Conservation (phyloP, 306 rosid genomes). For the Fragaria vesca region DNA sequence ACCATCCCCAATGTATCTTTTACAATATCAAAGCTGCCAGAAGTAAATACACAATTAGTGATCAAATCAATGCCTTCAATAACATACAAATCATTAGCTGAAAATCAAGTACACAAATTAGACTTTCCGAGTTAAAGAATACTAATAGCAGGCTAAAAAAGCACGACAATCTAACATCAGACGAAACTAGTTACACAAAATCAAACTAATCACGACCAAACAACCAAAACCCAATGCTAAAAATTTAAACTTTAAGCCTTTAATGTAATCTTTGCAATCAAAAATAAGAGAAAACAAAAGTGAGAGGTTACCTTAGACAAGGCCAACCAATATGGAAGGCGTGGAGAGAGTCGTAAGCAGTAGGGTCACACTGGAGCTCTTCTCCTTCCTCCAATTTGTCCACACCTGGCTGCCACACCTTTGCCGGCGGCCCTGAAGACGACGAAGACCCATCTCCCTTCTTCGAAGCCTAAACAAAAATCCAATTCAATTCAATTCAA, state of each 20-base stretch:
- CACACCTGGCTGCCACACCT: slow-evolving; percentile 97
- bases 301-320: slow-evolving; percentile 63
- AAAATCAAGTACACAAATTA: background rate
- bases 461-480: slow-evolving; percentile 39
- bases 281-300: background rate
- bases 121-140: background rate
- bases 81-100: background rate
- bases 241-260: slow-evolving; percentile 2
- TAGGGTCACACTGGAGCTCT: slow-evolving; percentile 92
- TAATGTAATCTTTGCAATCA: background rate
- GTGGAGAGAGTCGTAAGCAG: slow-evolving; percentile 91
- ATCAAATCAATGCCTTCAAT: background rate
- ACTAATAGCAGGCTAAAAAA: background rate
- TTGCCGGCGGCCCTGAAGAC: slow-evolving; percentile 59
- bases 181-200: background rate
- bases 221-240: background rate
- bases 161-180: background rate
- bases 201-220: background rate
- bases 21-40: slow-evolving; percentile 81
- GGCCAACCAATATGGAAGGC: slow-evolving; percentile 92
- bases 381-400: slow-evolving; percentile 93
- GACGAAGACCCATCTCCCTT: slow-evolving; percentile 68
- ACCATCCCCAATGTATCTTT: slow-evolving; percentile 72
- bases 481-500: background rate
- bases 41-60: slow-evolving; percentile 5